Evolutionary conservation across 257 asterid genomes (phyloP), one percentile per base, ranked within the genome.

Genomic region (Solanum pinnatisectum): DNA sequence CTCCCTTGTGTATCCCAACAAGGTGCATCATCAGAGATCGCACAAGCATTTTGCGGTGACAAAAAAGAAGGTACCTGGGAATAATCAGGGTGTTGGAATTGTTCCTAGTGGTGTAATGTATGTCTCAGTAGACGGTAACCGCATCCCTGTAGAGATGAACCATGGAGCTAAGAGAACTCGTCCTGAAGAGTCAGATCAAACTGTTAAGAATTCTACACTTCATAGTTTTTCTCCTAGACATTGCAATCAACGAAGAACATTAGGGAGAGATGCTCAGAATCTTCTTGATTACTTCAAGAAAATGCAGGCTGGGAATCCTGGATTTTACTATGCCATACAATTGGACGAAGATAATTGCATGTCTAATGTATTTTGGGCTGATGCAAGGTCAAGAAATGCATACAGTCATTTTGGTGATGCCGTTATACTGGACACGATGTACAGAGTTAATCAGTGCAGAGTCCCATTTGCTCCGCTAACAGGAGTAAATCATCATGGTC

Each of bases 401-500:
- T 96, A 94, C 89, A 86, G 92, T 88, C 96, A 95, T 90, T 96
- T 96, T 90, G 98, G 98, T 27, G 99, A 96, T 91, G 92, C 94
- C n/a, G 96, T 96, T 91, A 88, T 89, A 39, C 88, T 96, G 49
- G 98, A 96, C 83, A 95, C 98, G 14, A 89, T 89, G 52, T 96
- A 93, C 91, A 90, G 94, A 89, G 89, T 63, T 70, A 93, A 95
- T 88, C 96, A 92, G 86, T 94, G 60, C 88, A 90, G 78, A 88
- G 98, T 95, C 39, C 98, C 99, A 30, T 93, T 95, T 92, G 94
- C 94, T 87, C 98, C 98, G 49, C 93, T 96, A 90, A 95, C 98
- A 6, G 99, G 99, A 32, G 94, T 96, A 89, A 96, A 95, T 92
- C 95, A 96, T 94, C 98, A 96, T 84, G 99, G 98, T 59, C 99